These are phyloP conservation scores for Brassica carinata DNA, from an alignment of 345 rosid genomes.

Conservation along the genomic window DNA sequence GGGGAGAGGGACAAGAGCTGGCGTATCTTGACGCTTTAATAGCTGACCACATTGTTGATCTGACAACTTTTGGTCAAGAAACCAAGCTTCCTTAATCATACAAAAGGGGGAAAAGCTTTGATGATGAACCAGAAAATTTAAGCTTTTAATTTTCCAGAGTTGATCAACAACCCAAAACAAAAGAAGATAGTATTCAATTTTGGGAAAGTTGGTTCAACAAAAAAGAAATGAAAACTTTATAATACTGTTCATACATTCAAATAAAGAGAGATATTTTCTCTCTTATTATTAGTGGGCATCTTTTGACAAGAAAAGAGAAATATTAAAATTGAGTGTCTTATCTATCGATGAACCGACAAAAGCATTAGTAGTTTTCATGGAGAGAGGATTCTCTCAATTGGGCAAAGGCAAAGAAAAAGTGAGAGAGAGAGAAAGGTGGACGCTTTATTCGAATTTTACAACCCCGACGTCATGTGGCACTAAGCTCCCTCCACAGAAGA, in stretches of 20 bases:
- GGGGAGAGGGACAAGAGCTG: too few relatives aligned
- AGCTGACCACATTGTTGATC: constrained; percentile 37
- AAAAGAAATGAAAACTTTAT: background rate
- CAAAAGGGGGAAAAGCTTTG: background rate
- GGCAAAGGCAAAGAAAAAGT: constrained; percentile 23
- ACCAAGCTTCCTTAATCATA: constrained; percentile 20
- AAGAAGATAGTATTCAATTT: background rate
- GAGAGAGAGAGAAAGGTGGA: constrained; percentile 14
- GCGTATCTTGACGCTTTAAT: too few relatives aligned
- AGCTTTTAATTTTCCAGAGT: constrained; percentile 21
- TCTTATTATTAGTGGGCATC: constrained; percentile 37
- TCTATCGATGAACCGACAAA: constrained; percentile 35
- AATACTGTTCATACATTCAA: constrained; percentile 34
- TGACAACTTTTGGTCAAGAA: constrained; percentile 38
- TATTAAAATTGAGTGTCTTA: constrained; percentile 2
- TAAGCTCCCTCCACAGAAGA: constrained; percentile 12
- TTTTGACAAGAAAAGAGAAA: constrained; percentile 28
- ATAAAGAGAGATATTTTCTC: constrained; percentile 16
- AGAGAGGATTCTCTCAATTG: constrained; percentile 34
- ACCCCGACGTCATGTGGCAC: constrained; percentile 31
- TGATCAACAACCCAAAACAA: constrained; percentile 33
- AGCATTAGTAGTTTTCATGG: constrained; percentile 28
- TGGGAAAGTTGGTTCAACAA: constrained; percentile 12
- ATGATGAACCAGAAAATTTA: constrained; percentile 9
- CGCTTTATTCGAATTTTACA: constrained; percentile 39